Percentiles rank a stretch among this genome's conserved stretches.
phyloP scores from a whole-genome alignment of 2,329 filamentous ascomycete species.

The Colletotrichum sp. region DNA sequence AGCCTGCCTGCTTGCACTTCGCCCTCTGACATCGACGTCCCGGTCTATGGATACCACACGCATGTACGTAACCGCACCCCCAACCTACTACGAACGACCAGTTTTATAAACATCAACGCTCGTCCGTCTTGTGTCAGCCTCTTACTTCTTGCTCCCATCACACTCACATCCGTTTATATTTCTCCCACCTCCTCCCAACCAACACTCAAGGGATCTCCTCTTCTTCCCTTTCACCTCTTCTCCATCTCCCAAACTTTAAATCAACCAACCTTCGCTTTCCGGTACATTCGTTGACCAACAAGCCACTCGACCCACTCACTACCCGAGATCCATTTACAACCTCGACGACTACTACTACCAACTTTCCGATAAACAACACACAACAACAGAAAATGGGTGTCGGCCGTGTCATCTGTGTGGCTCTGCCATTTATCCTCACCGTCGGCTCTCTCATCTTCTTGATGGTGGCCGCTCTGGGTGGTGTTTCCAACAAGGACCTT shows the following conservation, averaged over 20 bases:
- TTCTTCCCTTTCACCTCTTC: neutral
- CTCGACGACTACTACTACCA: neutral
- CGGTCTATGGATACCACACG: neutral
- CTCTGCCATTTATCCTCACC: slow-evolving; percentile 83
- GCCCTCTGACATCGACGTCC: slow-evolving; percentile 9
- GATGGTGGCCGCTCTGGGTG: slow-evolving; percentile 61
- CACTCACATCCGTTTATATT: neutral
- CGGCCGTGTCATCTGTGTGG: slow-evolving; percentile 85
- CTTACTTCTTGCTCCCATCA: neutral
- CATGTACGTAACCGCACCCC: neutral
- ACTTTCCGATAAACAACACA: slow-evolving; percentile 20
- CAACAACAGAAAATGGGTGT: slow-evolving; percentile 56
- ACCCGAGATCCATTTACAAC: neutral
- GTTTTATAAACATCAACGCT: slow-evolving; percentile 22
- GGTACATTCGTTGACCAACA: slow-evolving; percentile 10
- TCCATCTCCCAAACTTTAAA: neutral
- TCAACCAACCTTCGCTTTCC: neutral
- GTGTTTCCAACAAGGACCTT: slow-evolving; percentile 60
- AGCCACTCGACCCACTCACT: neutral
- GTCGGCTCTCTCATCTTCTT: slow-evolving; percentile 77
- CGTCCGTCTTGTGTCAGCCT: slow-evolving; percentile 6
- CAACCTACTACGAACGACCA: neutral
- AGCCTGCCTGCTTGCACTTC: neutral
- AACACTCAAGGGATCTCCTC: neutral
- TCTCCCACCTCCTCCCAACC: neutral